Conservation (phyloP, 2,329 filamentous ascomycete genomes). For the Sporothrix schenckii region DNA sequence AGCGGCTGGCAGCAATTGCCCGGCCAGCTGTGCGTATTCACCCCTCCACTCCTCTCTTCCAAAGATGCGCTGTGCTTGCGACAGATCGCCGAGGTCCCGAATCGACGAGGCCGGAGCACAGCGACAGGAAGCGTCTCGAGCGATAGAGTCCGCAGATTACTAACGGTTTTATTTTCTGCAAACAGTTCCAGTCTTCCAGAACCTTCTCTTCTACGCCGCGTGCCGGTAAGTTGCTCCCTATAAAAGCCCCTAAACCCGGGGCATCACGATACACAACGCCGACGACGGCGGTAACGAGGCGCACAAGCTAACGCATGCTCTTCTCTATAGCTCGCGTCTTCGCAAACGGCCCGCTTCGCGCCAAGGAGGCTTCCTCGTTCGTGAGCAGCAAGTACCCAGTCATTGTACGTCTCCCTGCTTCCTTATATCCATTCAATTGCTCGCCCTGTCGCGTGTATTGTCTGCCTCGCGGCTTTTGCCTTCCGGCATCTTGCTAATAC, state of each 20-base stretch:
- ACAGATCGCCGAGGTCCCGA: not conserved
- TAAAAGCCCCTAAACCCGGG: not conserved
- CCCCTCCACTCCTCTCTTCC: constrained; percentile 23
- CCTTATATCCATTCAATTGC: not conserved
- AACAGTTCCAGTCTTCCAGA: constrained; percentile 50
- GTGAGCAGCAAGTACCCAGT: constrained; percentile 91
- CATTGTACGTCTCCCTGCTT: constrained; percentile 63
- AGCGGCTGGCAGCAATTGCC: constrained; percentile 35
- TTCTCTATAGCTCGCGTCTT: constrained; percentile 72
- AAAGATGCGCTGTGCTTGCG: not conserved
- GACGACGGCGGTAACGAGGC: not conserved
- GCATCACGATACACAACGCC: not conserved
- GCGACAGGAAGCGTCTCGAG: not conserved
- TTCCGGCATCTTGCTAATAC: not conserved
- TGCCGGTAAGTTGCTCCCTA: constrained; percentile 60
- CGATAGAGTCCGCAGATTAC: not conserved
- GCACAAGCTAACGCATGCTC: not conserved
- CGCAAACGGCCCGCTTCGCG: constrained; percentile 80
- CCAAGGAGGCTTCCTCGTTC: constrained; percentile 88
- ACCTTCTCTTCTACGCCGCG: constrained; percentile 86
- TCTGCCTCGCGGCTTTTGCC: not conserved
- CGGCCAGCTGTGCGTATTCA: constrained; percentile 35
- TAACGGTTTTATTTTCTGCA: constrained; percentile 20
- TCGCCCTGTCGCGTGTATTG: not conserved
- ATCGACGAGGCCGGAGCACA: not conserved